Evolutionary conservation across 2,329 filamentous ascomycete species (phyloP).

Genomic region (Grosmannia clavigera): DNA sequence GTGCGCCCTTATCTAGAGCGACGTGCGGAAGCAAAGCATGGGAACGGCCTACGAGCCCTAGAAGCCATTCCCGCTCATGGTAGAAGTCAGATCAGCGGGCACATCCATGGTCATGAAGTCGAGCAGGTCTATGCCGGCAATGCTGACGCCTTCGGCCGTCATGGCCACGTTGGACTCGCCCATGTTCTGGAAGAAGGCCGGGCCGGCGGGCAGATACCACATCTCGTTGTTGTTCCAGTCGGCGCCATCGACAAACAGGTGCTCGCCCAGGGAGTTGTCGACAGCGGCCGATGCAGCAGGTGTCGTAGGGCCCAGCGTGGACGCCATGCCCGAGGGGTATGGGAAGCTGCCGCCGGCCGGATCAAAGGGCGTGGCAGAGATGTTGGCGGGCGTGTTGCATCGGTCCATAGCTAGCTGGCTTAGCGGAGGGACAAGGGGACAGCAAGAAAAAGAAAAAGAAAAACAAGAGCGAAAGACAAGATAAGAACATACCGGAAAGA

Average conservation of each 20-base stretch:
- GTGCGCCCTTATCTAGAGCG: not conserved
- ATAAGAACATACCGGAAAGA: not conserved
- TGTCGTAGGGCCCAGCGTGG: slow-evolving; percentile 37
- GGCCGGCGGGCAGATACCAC: slow-evolving; percentile 54
- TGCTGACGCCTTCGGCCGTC: slow-evolving; percentile 55
- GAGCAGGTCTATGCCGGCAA: slow-evolving; percentile 52
- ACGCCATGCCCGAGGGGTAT: slow-evolving; percentile 33
- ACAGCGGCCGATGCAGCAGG: slow-evolving; percentile 23
- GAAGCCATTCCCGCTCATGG: slow-evolving; percentile 3
- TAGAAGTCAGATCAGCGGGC: not conserved
- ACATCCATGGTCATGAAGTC: slow-evolving; percentile 56
- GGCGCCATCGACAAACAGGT: slow-evolving; percentile 29
- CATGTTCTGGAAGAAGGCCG: slow-evolving; percentile 53
- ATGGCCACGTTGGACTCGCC: slow-evolving; percentile 49
- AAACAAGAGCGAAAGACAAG: too few species aligned
- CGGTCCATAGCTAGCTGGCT: slow-evolving; percentile 19
- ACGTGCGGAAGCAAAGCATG: not conserved
- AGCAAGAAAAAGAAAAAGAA: not conserved
- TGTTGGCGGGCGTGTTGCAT: slow-evolving; percentile 34
- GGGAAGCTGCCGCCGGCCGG: slow-evolving; percentile 41
- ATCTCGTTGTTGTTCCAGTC: slow-evolving; percentile 49
- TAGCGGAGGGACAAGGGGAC: not conserved
- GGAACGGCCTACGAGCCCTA: not conserved
- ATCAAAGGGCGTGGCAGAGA: slow-evolving; percentile 53
- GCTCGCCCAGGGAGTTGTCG: slow-evolving; percentile 18